These are phyloP conservation scores for Trichoderma asperelloides DNA, from an alignment of 495 filamentous ascomycete species.

Conservation along the genomic window DNA sequence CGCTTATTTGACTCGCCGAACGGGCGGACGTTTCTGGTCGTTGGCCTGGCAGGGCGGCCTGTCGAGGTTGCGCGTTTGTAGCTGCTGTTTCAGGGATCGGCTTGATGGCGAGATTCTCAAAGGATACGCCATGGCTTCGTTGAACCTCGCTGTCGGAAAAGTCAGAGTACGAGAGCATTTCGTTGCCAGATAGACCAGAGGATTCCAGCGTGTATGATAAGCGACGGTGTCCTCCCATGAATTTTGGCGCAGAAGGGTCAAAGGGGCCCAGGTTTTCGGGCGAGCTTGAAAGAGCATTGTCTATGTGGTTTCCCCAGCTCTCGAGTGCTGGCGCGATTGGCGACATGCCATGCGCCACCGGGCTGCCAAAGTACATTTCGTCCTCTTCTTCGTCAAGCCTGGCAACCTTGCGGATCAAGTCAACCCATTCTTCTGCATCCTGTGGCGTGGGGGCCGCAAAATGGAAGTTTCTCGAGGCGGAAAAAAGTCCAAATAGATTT, in stretches of 20 bases:
- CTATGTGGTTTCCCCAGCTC: conserved; percentile 16
- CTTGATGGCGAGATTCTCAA: conserved; percentile 34
- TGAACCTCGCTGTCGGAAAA: conserved; percentile 64
- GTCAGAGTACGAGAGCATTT: conserved; percentile 81
- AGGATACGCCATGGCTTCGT: conserved; percentile 31
- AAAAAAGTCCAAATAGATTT: conserved; percentile 88
- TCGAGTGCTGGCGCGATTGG: not conserved
- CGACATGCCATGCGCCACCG: conserved; percentile 14
- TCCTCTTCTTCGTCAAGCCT: conserved; percentile 80
- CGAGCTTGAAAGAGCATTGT: conserved; percentile 48
- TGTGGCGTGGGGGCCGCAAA: conserved; percentile 63
- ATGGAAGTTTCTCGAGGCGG: conserved; percentile 82
- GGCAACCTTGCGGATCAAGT: conserved; percentile 67
- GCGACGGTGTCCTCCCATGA: conserved; percentile 36
- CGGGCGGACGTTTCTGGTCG: not conserved
- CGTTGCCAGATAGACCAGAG: conserved; percentile 63
- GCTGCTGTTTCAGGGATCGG: conserved; percentile 16
- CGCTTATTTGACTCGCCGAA: conserved; percentile 44
- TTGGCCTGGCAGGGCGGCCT: conserved; percentile 18
- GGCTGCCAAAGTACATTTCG: conserved; percentile 62
- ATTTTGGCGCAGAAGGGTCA: conserved; percentile 23
- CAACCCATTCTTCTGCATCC: conserved; percentile 83
- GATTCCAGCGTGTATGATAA: conserved; percentile 52
- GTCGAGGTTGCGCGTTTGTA: not conserved
- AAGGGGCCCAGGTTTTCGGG: conserved; percentile 45